These are phyloP conservation scores for Domatiomyces globalis DNA, from an alignment of 2,329 filamentous ascomycete species.

Conservation along the genomic window DNA sequence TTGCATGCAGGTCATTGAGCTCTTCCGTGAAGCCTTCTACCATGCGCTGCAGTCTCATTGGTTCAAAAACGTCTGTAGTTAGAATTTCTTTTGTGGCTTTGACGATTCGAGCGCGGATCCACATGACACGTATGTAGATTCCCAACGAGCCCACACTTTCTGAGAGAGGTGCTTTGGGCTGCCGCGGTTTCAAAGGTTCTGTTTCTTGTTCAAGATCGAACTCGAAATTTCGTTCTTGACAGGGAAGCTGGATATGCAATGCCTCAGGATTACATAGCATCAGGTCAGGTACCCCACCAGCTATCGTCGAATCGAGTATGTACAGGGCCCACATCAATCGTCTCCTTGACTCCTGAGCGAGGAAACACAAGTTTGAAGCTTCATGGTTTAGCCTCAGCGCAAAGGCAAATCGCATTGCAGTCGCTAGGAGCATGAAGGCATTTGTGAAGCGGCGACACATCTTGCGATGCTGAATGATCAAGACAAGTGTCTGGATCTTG, in stretches of 20 bases:
- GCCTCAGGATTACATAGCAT: constrained; percentile 33
- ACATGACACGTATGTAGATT: constrained; percentile 5
- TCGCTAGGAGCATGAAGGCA: constrained; percentile 11
- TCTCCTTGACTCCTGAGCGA: constrained; percentile 32
- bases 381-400: constrained; percentile 38
- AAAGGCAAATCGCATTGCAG: constrained; percentile 27
- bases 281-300: constrained; percentile 35
- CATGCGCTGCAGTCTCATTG: not conserved
- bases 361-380: constrained; percentile 30
- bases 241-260: constrained; percentile 36
- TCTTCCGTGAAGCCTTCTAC: constrained; percentile 1
- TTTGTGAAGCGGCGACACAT: constrained; percentile 8
- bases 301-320: constrained; percentile 36
- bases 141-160: constrained; percentile 1
- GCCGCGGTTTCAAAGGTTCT: constrained; percentile 3
- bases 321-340: constrained; percentile 38
- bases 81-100: not conserved
- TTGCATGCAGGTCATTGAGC: not conserved
- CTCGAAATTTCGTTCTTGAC: constrained; percentile 40
- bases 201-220: constrained; percentile 6
- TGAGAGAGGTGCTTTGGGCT: not conserved
- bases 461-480: constrained; percentile 8
- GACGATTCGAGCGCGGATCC: constrained; percentile 4
- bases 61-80: not conserved
- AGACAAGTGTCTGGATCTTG: constrained; percentile 10